These are phyloP conservation scores for Bipolaris gigantea DNA, from an alignment of 2,329 filamentous ascomycete genomes.

Conservation along the genomic window DNA sequence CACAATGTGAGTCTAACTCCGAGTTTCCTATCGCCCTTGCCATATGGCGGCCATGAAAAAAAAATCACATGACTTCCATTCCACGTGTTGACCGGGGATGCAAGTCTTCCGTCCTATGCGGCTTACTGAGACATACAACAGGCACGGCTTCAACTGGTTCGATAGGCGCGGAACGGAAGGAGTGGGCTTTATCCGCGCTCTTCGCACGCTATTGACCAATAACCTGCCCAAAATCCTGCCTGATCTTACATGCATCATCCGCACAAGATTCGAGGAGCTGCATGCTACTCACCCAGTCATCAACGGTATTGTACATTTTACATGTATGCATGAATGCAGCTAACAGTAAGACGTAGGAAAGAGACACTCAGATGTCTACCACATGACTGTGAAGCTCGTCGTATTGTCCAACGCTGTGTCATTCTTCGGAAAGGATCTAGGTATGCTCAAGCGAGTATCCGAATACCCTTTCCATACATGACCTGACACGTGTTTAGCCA, in stretches of 20 bases:
- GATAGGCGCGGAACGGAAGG: conserved; percentile 33
- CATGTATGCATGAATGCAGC: not conserved
- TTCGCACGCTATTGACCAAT: conserved; percentile 27
- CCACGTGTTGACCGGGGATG: not conserved
- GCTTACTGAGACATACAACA: conserved; percentile 21
- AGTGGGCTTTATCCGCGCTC: conserved; percentile 24
- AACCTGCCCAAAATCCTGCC: conserved; percentile 20
- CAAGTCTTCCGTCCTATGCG: not conserved
- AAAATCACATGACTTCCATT: not conserved
- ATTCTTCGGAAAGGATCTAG: conserved; percentile 22
- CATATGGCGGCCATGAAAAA: no score
- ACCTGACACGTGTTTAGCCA: conserved; percentile 8
- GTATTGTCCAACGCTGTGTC: conserved; percentile 19
- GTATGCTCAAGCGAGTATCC: not conserved
- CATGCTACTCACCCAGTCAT: conserved; percentile 9
- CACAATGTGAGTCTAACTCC: conserved; percentile 9
- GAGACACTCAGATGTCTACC: conserved; percentile 13
- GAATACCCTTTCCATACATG: not conserved
- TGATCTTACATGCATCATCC: conserved; percentile 15
- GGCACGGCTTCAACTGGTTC: conserved; percentile 38
- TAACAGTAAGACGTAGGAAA: conserved; percentile 4
- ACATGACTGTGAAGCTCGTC: conserved; percentile 17
- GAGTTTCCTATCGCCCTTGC: not conserved
- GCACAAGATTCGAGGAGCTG: conserved; percentile 13
- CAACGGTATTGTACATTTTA: not conserved